A percentile compares a stretch with the other conserved stretches of the same genome.
These are phyloP conservation scores for Pestalotiopsis sp. DNA, from an alignment of 2,329 filamentous ascomycete genomes.

Conservation along the genomic window DNA sequence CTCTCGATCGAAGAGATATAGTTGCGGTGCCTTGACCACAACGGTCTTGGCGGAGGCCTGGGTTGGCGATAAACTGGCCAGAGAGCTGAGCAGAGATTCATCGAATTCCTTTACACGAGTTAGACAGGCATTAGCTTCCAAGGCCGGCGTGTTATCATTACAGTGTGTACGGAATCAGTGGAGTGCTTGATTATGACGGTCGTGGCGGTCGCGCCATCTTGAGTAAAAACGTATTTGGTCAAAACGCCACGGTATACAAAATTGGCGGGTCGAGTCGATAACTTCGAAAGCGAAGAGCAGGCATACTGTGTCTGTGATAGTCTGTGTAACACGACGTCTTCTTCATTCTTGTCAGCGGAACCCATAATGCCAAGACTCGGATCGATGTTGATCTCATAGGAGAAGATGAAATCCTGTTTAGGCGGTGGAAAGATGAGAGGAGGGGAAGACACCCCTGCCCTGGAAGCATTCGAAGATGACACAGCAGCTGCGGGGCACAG, in stretches of 20 bases:
- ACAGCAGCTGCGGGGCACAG: background rate
- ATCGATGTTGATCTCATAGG: background rate
- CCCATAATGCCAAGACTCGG: background rate
- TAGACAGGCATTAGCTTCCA: no score
- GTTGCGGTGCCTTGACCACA: background rate
- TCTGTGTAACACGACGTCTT: slow-evolving; percentile 12
- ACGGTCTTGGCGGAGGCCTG: background rate
- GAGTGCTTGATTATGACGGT: background rate
- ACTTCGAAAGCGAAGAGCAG: slow-evolving; percentile 33
- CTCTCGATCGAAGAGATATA: background rate
- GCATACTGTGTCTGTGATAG: slow-evolving; percentile 32
- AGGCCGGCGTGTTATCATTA: background rate
- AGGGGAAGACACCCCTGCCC: no score
- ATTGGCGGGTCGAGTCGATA: slow-evolving; percentile 40
- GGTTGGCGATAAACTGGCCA: background rate
- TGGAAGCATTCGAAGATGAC: background rate
- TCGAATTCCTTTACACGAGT: background rate
- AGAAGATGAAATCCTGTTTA: background rate
- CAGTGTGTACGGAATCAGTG: background rate
- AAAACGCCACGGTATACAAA: slow-evolving; percentile 41
- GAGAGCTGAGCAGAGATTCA: background rate
- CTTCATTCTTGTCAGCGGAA: background rate
- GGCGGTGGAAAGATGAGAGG: no score
- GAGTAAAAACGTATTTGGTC: background rate
- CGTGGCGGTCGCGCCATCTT: background rate